A percentile compares a stretch with the other conserved stretches of the same genome.
Conservation (phyloP, 768 basidiomycete genomes). For the Jaapia argillacea region DNA sequence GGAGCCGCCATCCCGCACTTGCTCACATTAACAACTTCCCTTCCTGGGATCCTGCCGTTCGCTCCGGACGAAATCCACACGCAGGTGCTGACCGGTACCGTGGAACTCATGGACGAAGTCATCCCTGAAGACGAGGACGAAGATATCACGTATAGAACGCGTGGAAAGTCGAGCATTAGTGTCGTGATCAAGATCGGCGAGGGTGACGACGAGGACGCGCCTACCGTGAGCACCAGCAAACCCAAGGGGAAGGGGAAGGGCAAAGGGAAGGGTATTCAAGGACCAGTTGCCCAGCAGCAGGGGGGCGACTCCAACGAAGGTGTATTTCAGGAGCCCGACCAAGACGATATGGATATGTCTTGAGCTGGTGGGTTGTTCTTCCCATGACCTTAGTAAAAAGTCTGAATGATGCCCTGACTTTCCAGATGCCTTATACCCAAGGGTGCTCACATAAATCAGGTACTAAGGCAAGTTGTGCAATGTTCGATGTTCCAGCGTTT, state of each 20-base stretch:
- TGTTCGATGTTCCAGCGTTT: no score
- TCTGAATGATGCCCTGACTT: no score
- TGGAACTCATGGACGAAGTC: constrained; percentile 72
- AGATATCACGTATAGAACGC: constrained; percentile 48
- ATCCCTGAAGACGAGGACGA: constrained; percentile 68
- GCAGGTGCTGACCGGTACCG: constrained; percentile 57
- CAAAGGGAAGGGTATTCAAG: constrained; percentile 1
- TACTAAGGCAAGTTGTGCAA: no score
- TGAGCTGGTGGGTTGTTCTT: no score
- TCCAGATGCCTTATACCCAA: no score
- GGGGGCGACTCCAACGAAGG: constrained; percentile 11
- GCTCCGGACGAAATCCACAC: constrained; percentile 48
- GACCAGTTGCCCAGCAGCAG: constrained; percentile 4
- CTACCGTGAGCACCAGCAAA: constrained; percentile 2
- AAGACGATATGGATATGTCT: constrained; percentile 28
- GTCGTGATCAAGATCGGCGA: constrained; percentile 52
- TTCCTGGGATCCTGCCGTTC: constrained; percentile 67
- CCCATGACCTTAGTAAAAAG: no score
- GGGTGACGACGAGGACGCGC: constrained; percentile 38
- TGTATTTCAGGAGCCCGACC: constrained; percentile 33
- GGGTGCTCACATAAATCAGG: no score
- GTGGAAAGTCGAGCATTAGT: constrained; percentile 62
- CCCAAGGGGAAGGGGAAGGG: constrained; percentile 12
- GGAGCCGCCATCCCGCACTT: constrained; percentile 86
- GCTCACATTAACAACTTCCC: constrained; percentile 54